These are phyloP conservation scores for Cladophialophora exuberans DNA, from an alignment of 2,329 filamentous ascomycete genomes.

Conservation along the genomic window DNA sequence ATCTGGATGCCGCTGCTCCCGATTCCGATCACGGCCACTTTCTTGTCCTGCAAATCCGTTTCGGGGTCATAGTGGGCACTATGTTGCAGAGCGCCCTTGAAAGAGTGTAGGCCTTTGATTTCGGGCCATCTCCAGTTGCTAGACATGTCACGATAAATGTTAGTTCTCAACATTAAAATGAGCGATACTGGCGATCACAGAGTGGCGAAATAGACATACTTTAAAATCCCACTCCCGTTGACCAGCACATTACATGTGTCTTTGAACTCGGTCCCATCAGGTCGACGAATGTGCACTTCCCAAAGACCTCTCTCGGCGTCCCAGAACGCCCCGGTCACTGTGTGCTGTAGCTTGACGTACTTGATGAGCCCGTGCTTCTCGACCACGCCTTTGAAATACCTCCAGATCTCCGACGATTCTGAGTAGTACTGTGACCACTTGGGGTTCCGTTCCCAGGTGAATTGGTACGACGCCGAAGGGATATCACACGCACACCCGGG, in stretches of 20 bases:
- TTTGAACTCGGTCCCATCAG: conserved; percentile 50
- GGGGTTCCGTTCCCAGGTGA: conserved; percentile 40
- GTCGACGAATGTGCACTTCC: conserved; percentile 29
- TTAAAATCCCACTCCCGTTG: conserved; percentile 16
- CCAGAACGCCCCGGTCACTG: conserved; percentile 37
- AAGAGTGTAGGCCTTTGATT: conserved; percentile 56
- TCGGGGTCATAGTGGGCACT: conserved; percentile 59
- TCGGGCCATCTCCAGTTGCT: conserved; percentile 57
- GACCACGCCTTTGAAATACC: conserved; percentile 35
- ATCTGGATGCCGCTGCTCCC: conserved; percentile 61
- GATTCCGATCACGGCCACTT: conserved; percentile 59
- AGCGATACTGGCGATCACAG: neutral
- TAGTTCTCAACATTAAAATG: neutral
- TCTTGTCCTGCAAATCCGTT: conserved; percentile 52
- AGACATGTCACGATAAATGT: neutral
- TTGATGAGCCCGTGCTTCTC: conserved; percentile 33
- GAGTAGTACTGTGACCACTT: conserved; percentile 34
- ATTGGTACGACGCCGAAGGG: conserved; percentile 38
- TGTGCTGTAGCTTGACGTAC: conserved; percentile 33
- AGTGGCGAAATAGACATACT: conserved; percentile 2
- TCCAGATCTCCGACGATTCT: conserved; percentile 32
- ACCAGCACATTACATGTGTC: conserved; percentile 53
- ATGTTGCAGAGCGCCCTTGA: conserved; percentile 58
- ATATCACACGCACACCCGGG: conserved; percentile 41
- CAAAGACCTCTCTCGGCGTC: conserved; percentile 35